phyloP scores from a whole-genome alignment of 371 early-diverging fungal species.

The Gilbertella persicaria region DNA sequence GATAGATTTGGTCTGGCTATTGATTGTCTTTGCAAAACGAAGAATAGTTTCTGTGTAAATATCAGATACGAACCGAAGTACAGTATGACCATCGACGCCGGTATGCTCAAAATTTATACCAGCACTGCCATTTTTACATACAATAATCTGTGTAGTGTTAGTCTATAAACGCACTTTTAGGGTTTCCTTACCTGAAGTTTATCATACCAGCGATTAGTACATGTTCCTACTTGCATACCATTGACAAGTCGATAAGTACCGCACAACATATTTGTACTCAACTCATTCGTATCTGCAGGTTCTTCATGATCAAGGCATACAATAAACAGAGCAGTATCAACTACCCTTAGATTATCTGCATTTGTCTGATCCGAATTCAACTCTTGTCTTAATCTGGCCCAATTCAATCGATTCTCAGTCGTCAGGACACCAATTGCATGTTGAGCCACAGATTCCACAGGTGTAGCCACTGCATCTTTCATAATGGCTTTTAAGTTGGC shows the following conservation, averaged over 20 bases:
- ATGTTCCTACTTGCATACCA: constrained; percentile 57
- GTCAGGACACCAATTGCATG: constrained; percentile 66
- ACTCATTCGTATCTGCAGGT: constrained; percentile 40
- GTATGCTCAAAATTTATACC: constrained; percentile 64
- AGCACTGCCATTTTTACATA: constrained; percentile 60
- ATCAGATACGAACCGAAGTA: constrained; percentile 56
- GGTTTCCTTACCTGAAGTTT: constrained; percentile 47
- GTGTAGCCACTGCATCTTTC: constrained; percentile 36
- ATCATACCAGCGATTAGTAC: constrained; percentile 62
- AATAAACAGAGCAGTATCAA: constrained; percentile 79
- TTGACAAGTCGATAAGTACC: constrained; percentile 51
- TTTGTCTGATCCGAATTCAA: constrained; percentile 52
- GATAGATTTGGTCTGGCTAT: constrained; percentile 52
- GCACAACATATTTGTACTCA: constrained; percentile 59
- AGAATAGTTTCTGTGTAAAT: constrained; percentile 60
- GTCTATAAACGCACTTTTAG: constrained; percentile 14
- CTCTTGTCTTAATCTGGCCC: constrained; percentile 59
- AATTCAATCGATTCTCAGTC: constrained; percentile 68
- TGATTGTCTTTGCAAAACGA: constrained; percentile 59
- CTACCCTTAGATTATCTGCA: constrained; percentile 54
- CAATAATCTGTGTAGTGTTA: too few relatives aligned
- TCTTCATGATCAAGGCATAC: constrained; percentile 77
- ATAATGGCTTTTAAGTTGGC: constrained; percentile 45
- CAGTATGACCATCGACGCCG: constrained; percentile 64
- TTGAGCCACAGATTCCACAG: constrained; percentile 31